Evolutionary conservation across 805 yeast genomes (phyloP).

Genomic region (Wickerhamomyces chaumierensis): DNA sequence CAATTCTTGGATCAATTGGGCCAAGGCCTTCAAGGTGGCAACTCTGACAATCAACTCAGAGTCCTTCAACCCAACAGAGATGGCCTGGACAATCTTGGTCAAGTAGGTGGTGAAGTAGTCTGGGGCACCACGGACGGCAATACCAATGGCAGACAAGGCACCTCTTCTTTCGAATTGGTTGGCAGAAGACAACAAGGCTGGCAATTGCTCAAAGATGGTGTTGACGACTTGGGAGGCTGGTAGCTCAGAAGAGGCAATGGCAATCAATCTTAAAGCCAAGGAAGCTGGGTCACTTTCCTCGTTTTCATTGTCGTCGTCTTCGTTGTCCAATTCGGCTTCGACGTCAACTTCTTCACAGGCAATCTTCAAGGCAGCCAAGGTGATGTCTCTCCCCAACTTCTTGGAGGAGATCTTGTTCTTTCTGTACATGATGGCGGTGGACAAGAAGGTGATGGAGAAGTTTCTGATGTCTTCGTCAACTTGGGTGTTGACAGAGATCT

Average conservation of each 20-base stretch:
- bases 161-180: conserved; percentile 79
- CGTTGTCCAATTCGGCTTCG: conserved; percentile 61
- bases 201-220: conserved; percentile 61
- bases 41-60: conserved; percentile 63
- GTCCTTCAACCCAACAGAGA: conserved; percentile 72
- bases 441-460: conserved; percentile 75
- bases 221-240: conserved; percentile 89
- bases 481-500: conserved; percentile 54
- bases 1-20: conserved; percentile 70
- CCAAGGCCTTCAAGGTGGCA: conserved; percentile 75
- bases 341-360: conserved; percentile 78
- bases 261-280: conserved; percentile 71
- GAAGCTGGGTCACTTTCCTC: conserved; percentile 78
- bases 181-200: conserved; percentile 45
- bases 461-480: conserved; percentile 75
- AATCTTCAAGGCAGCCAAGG: conserved; percentile 61
- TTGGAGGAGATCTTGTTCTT: conserved; percentile 69
- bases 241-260: conserved; percentile 67
- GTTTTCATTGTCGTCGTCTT: conserved; percentile 85
- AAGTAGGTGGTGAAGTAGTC: conserved; percentile 76
- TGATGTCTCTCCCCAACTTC: conserved; percentile 75
- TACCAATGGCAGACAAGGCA: conserved; percentile 70
- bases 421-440: conserved; percentile 68
- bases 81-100: conserved; percentile 57
- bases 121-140: conserved; percentile 86